A percentile compares a stretch with the other conserved stretches of the same genome.
Evolutionary conservation across 225 moss, liverwort and hornwort genomes (phyloP).

Genomic region (Takakia lepidozioides): DNA sequence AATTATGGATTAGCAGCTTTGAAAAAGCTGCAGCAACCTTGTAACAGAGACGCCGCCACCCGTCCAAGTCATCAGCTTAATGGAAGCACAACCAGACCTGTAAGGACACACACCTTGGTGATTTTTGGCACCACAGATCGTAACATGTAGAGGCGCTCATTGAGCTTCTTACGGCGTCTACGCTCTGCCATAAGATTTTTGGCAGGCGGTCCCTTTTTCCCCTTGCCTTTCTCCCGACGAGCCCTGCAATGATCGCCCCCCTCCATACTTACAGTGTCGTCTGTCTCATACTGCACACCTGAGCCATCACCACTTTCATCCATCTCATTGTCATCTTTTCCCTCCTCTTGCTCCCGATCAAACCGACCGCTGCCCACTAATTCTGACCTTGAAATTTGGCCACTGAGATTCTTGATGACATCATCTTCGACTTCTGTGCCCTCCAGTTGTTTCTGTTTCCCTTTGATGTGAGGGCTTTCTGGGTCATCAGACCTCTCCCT

Average conservation of each 20-base stretch:
- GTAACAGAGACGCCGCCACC: too few relatives aligned
- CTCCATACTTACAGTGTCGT: slow-evolving; percentile 13
- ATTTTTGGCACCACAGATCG: slow-evolving; percentile 94
- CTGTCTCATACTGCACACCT: slow-evolving; percentile 76
- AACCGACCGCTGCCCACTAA: slow-evolving; percentile 36
- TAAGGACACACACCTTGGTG: too few relatives aligned
- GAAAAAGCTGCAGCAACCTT: too few relatives aligned
- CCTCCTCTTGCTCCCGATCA: slow-evolving; percentile 59
- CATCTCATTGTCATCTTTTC: slow-evolving; percentile 72
- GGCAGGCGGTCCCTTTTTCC: slow-evolving; percentile 77
- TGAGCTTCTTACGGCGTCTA: slow-evolving; percentile 80
- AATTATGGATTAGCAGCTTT: too few relatives aligned
- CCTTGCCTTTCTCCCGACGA: slow-evolving; percentile 44
- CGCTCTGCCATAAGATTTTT: slow-evolving; percentile 97
- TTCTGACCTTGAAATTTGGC: slow-evolving; percentile 46
- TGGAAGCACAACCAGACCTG: too few relatives aligned
- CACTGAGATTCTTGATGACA: too few relatives aligned
- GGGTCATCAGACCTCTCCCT: slow-evolving; percentile 45
- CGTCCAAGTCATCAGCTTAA: too few relatives aligned
- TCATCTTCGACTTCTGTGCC: too few relatives aligned
- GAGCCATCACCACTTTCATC: slow-evolving; percentile 85
- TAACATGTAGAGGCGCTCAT: slow-evolving; percentile 82
- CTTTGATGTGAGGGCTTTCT: slow-evolving; percentile 30
- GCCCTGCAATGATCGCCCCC: slow-evolving; percentile 47
- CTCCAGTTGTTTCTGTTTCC: too few relatives aligned